phyloP scores from a whole-genome alignment of 2,329 filamentous ascomycete species.

The Talaromyces sp. region DNA sequence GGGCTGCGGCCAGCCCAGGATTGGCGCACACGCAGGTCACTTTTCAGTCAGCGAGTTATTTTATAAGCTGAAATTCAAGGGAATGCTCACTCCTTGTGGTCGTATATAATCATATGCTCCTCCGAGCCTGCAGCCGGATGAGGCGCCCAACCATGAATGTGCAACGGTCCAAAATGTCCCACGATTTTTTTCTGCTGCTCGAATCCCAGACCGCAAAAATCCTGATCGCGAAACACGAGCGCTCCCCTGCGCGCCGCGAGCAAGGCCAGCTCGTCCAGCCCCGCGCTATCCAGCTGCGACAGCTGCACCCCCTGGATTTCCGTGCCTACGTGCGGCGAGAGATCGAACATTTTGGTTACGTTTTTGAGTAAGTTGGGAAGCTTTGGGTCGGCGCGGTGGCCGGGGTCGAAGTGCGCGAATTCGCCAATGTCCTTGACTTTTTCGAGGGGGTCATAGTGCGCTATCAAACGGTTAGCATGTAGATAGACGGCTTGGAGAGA shows the following conservation, averaged over 20 bases:
- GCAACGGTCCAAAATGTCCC: not conserved
- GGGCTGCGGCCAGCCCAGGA: constrained; percentile 1
- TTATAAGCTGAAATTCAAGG: not conserved
- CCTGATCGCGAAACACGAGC: constrained; percentile 1
- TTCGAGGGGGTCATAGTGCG: not conserved
- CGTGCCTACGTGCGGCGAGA: constrained; percentile 1
- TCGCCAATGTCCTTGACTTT: constrained; percentile 1
- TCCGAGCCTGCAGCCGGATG: not conserved
- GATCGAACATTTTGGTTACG: not conserved
- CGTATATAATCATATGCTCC: constrained; percentile 2
- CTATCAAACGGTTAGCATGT: not conserved
- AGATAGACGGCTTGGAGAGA: not conserved
- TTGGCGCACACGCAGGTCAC: constrained; percentile 1
- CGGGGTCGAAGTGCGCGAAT: not conserved
- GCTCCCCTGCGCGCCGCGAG: not conserved
- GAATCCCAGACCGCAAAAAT: not conserved
- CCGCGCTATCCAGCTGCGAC: not conserved
- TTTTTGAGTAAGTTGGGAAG: not conserved
- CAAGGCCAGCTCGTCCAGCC: not conserved
- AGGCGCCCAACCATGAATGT: constrained; percentile 1
- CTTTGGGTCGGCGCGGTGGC: not conserved
- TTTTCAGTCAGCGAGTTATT: not conserved
- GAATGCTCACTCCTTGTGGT: not conserved
- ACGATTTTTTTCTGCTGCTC: constrained; percentile 3
- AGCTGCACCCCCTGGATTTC: not conserved